Conservation (phyloP, 1,284 basidiomycete genomes). For the Hortiboletus rubellus region DNA sequence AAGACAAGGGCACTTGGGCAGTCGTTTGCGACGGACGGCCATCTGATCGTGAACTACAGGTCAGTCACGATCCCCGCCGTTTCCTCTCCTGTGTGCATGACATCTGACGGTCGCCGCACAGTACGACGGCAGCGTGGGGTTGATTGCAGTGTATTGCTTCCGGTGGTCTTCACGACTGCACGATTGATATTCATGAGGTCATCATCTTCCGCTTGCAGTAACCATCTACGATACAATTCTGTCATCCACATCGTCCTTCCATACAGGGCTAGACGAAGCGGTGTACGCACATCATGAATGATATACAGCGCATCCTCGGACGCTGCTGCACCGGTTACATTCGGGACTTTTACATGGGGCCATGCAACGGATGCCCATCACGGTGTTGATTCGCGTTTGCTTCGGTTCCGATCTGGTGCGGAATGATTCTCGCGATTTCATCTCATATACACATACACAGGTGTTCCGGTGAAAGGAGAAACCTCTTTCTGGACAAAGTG, state of each 20-base stretch:
- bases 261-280: neutral
- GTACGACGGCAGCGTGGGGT: slow-evolving; percentile 74
- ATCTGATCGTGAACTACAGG: slow-evolving; percentile 97
- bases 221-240: neutral
- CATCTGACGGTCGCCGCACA: slow-evolving; percentile 27
- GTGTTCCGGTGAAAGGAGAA: neutral
- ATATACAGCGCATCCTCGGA: neutral
- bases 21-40: slow-evolving; percentile 92
- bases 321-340: neutral
- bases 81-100: neutral
- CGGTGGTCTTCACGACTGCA: neutral
- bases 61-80: slow-evolving; percentile 34
- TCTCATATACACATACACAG: slow-evolving; percentile 1
- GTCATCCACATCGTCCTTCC: neutral
- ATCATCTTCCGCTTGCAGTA: neutral
- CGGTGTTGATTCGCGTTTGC: neutral
- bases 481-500: neutral
- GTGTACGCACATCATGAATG: slow-evolving; percentile 1
- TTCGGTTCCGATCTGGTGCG: slow-evolving; percentile 5
- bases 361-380: neutral
- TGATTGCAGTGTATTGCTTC: slow-evolving; percentile 31
- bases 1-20: slow-evolving; percentile 31
- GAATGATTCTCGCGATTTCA: neutral
- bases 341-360: neutral
- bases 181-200: neutral